A percentile compares a stretch with the other conserved stretches of the same genome.
These are phyloP conservation scores for Hyphopichia khmerensis DNA, from an alignment of 1,139 yeast species.

Conservation along the genomic window DNA sequence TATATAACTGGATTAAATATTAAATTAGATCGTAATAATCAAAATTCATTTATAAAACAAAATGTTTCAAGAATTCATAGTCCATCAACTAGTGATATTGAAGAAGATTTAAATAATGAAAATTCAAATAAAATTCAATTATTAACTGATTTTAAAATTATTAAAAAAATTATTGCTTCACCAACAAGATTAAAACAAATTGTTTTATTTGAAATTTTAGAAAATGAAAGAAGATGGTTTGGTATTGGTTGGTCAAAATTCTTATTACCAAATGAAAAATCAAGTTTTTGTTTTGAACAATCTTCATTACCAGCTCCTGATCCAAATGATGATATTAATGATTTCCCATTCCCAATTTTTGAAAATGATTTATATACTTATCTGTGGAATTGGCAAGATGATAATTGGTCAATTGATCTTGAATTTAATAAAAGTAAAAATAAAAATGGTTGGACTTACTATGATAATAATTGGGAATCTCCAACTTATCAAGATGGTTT, in stretches of 20 bases:
- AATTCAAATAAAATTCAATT: constrained; percentile 13
- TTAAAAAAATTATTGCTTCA: constrained; percentile 39
- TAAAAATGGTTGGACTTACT: constrained; percentile 54
- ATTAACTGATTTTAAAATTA: constrained; percentile 39
- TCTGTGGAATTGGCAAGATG: constrained; percentile 59
- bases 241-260: constrained; percentile 60
- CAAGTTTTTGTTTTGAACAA: constrained; percentile 45
- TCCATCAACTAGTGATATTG: constrained; percentile 24
- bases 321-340: constrained; percentile 17
- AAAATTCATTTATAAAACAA: constrained; percentile 8
- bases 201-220: constrained; percentile 50
- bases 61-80: constrained; percentile 20
- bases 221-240: constrained; percentile 62
- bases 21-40: constrained; percentile 20
- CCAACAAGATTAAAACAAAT: constrained; percentile 46
- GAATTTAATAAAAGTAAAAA: constrained; percentile 36
- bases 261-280: constrained; percentile 51
- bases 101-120: constrained; percentile 16
- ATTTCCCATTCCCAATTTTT: constrained; percentile 50
- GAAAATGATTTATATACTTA: constrained; percentile 40
- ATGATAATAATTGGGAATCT: constrained; percentile 51
- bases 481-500: constrained; percentile 45
- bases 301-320: constrained; percentile 36
- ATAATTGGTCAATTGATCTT: constrained; percentile 45
- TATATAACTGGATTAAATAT: constrained; percentile 49